phyloP scores from a whole-genome alignment of 176 grass and related monocot species.

The Oryza australiensis region DNA sequence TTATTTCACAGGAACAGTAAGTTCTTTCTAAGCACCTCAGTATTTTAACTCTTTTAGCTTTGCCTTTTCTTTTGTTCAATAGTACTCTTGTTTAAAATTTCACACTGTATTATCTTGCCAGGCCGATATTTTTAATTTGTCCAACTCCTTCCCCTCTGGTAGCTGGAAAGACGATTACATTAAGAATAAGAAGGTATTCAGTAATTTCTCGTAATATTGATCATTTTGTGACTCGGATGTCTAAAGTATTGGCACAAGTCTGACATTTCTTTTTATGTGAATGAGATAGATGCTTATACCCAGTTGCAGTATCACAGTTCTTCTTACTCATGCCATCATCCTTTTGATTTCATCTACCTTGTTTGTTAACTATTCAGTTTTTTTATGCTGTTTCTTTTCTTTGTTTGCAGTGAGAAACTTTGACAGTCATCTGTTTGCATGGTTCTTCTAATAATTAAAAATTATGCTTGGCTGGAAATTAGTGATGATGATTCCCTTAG shows the following conservation, averaged over 20 bases:
- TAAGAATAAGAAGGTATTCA: constrained; percentile 80
- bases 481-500: not conserved
- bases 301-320: not conserved
- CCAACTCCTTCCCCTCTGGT: constrained; percentile 50
- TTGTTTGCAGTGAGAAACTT: not conserved
- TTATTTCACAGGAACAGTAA: constrained; percentile 97
- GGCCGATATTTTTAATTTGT: constrained; percentile 89
- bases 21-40: not conserved
- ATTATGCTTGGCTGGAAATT: not conserved
- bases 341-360: not conserved
- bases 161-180: constrained; percentile 88
- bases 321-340: not conserved
- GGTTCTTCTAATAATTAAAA: constrained; percentile 1
- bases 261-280: not conserved
- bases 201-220: constrained; percentile 10
- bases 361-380: not conserved
- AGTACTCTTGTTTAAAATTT: constrained; percentile 26
- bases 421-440: not conserved
- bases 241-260: not conserved
- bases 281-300: not conserved
- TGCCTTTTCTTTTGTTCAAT: constrained; percentile 24
- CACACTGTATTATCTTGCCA: constrained; percentile 33
- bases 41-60: constrained; percentile 10
- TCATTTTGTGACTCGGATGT: not conserved
- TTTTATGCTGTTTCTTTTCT: not conserved